Evolutionary conservation across 192 early-diverging fungal species (phyloP), one percentile per base, ranked within the genome.

Genomic region (Cetraspora pellucida): DNA sequence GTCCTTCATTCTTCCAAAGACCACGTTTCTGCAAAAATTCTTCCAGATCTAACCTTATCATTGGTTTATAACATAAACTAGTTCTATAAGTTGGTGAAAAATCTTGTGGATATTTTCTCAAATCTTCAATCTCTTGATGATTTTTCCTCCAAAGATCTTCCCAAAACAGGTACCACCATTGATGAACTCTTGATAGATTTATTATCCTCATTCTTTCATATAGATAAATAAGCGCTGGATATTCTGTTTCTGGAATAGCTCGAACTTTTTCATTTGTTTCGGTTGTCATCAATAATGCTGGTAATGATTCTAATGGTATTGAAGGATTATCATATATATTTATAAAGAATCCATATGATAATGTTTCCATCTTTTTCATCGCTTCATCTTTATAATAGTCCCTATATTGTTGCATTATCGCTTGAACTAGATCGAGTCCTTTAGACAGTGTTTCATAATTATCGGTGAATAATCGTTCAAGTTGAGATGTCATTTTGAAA

Each of bases 111-210:
- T 81, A 64, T 75, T 75, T 55, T 19, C 69, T 57, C 11, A 91
- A 74, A 66, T 84, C 74, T 17, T 78, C 66, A 19, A 85, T 87
- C n/a, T 83, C 76, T 10, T 78, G 50, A 28, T 76, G 79, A 75
- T 91, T 89, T n/a, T 89, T 82, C 6, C 89, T 81, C 69, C 88
- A 90, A 2, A 91, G 70, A 52, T 91, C 90, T 64, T 91, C 90
- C 89, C 89, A 91, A 74, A 91, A 90, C 19, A 91, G 77, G 54
- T 88, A 91, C 90, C 90, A 91, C 82, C 82, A 84, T 67, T 84
- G 82, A 68, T 84, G 82, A n/a, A 78, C 79, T 30, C 78, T 64
- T 6, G 81, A 77, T 46, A 78, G 55, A 54, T 83, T 81, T 17
- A 82, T 82, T 0, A 77, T 76, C 1, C 72, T 55, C 79, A 84